Evolutionary conservation across 164 flowering plant species (phyloP), one percentile per base, ranked within the genome.

Genomic region (Taxillus chinensis): DNA sequence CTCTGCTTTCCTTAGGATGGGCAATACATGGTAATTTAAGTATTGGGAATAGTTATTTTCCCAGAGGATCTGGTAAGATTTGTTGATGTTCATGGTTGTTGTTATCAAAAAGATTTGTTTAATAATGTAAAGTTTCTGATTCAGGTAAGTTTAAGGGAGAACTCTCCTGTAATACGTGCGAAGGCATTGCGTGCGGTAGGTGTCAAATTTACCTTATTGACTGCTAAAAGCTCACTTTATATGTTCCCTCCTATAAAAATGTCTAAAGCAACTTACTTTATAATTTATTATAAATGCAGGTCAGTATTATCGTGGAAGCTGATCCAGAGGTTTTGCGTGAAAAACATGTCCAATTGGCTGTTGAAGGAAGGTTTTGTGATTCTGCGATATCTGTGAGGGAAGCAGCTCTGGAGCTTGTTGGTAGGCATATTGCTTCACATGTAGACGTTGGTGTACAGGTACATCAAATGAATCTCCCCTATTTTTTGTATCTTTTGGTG

Each of bases 381-480:
- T 87, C 97, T 66, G 96, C 96, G 41, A 95, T 91, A 70, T 89
- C 97, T 68, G 97, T 80, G 0, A 78, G 99, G 64, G 99, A 95
- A 80, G 99, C 97, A 61, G 97, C 99, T 17, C 70, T 95, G 72
- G 99, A 95, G 71, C 91, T 95, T 73, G 97, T 95, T 72, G 97
- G 97, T 46, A 80, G 96, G 74, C 89, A 91, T 81, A 95, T 95
- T 80, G 95, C 99, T 45, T 90, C 99, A 11, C 96, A 95, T 82
- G 97, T 97, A 67, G 97, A 86, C 81, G 97, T 91, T 85, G 99
- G 93, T 70, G 70, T 84, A 58, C 77, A 91, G 96, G 99, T 89
- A 81, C 52, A 50, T 62, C 46, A 55, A 54, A 8, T 52, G 46
- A 8, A 37, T 15, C 58, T 56, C 62, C 27, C 42, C 11, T 59